Evolutionary conservation across 495 filamentous ascomycete genomes (phyloP).

Genomic region (Podospora australis): DNA sequence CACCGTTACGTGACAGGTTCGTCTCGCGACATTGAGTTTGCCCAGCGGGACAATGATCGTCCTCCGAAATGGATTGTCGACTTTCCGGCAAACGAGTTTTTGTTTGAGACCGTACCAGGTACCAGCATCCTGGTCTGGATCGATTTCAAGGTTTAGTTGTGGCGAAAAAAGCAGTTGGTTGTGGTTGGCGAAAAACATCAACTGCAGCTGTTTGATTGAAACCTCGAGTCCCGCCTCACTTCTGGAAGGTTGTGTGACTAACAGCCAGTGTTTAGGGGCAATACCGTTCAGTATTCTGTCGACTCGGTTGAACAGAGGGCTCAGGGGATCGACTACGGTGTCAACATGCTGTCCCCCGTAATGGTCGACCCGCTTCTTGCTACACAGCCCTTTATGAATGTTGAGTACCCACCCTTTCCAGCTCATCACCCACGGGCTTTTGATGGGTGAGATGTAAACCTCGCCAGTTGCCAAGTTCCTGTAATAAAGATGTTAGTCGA

Average conservation of each 20-base stretch:
- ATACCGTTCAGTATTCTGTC: slow-evolving; percentile 32
- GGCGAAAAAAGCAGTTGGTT: slow-evolving; percentile 36
- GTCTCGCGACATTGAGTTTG: neutral
- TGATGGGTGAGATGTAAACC: slow-evolving; percentile 47
- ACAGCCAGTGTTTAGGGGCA: slow-evolving; percentile 27
- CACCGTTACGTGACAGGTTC: slow-evolving; percentile 30
- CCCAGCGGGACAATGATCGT: slow-evolving; percentile 38
- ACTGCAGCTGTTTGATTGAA: slow-evolving; percentile 32
- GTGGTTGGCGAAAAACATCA: slow-evolving; percentile 31
- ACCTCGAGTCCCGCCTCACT: slow-evolving; percentile 18
- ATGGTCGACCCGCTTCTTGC: neutral
- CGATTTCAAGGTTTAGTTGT: slow-evolving; percentile 36
- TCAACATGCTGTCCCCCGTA: slow-evolving; percentile 11
- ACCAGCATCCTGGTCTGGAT: slow-evolving; percentile 45
- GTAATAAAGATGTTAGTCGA: neutral
- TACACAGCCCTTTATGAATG: slow-evolving; percentile 15
- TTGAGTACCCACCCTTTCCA: slow-evolving; percentile 26
- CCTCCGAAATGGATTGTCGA: slow-evolving; percentile 17
- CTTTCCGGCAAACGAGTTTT: slow-evolving; percentile 38
- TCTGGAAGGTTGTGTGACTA: slow-evolving; percentile 28
- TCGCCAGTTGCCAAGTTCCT: slow-evolving; percentile 31
- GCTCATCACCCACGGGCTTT: slow-evolving; percentile 36
- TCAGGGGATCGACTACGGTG: slow-evolving; percentile 18
- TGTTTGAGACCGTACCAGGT: slow-evolving; percentile 45
- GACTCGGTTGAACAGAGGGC: slow-evolving; percentile 21